A percentile compares a stretch with the other conserved stretches of the same genome.
These are phyloP conservation scores for Cicer bijugum DNA, from an alignment of 306 rosid genomes.

Conservation along the genomic window DNA sequence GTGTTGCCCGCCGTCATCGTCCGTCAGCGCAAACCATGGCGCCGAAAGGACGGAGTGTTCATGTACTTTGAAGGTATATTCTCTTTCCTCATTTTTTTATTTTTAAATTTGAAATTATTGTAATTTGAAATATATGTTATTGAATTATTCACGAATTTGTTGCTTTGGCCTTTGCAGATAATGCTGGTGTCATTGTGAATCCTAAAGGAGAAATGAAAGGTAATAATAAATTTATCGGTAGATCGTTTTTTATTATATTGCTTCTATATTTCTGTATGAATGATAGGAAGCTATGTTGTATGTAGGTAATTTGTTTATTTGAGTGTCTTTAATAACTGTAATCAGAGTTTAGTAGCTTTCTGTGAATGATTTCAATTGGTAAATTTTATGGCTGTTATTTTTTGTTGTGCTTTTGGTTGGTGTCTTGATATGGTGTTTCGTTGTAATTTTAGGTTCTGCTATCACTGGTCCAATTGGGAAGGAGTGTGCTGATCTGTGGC, in stretches of 20 bases:
- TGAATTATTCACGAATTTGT: not conserved
- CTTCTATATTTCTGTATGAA: not conserved
- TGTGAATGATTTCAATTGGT: not conserved
- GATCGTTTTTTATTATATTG: not conserved
- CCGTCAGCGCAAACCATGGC: constrained; percentile 90
- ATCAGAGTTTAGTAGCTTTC: not conserved
- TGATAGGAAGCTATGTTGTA: not conserved
- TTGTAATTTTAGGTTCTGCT: constrained; percentile 66
- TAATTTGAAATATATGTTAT: not conserved
- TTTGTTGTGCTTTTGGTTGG: not conserved
- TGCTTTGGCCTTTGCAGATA: constrained; percentile 51
- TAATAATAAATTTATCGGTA: not conserved
- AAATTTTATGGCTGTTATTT: not conserved
- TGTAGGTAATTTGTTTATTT: not conserved
- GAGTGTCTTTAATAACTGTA: not conserved
- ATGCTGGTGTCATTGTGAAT: constrained; percentile 88
- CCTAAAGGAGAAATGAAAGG: constrained; percentile 96
- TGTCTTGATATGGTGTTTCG: not conserved
- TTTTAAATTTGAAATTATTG: too few relatives aligned
- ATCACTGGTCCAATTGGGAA: constrained; percentile 90
- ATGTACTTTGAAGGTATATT: constrained; percentile 82
- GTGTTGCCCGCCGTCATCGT: constrained; percentile 88
- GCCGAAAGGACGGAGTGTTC: constrained; percentile 94
- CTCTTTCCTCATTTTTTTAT: too few relatives aligned
- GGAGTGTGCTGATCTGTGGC: constrained; percentile 96